Evolutionary conservation across 192 early-diverging fungal species (phyloP), one percentile per base, ranked within the genome.

Genomic region (Coemansia sp.): DNA sequence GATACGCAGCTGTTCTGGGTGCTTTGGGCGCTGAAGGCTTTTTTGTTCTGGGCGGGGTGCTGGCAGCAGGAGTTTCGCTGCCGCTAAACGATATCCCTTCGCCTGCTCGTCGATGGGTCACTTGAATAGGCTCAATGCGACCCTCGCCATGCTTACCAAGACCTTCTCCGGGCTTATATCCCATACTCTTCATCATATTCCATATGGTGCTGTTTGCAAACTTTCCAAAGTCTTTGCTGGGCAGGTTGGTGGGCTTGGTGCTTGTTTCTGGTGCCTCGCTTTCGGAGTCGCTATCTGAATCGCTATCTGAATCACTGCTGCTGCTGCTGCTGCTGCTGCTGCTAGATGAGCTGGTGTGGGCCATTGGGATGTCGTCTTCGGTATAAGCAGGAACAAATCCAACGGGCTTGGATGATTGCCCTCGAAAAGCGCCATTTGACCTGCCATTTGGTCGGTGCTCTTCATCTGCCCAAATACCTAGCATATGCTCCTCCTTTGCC

Each of bases 71-170:
- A 88, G 89, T 54, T 30, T 94, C 86, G 56, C 93, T 90, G 3
- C 86, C 86, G 16, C 83, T 81, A 63, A 85, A 90, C 17, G 90
- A 88, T 37, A 98, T 81, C 36, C 94, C 96, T 81, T 86, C 85
- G 53, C 85, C 81, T 9, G 69, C 62, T 3, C 91, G 94, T 30
- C 94, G 86, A 12, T 87, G 51, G 58, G 90, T 91, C 6, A 90
- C 90, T 43, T 97, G 88, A 26, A 98, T 87, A 5, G 96, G 96
- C 44, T 93, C 88, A 4, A 91, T 80, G 16, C 94, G 94, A 55
- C 96, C 96, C 40, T 77, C 71, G 5, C 92, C 90, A 6, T 87
- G 85, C 41, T 79, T 79, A 1, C 96, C 96, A n/a, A 98, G 74
- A 56, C 94, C 94, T 74, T 90, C 79, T 12, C 96, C 96, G 18